A percentile compares a stretch with the other conserved stretches of the same genome.
Evolutionary conservation across 306 rosid genomes (phyloP).

Genomic region (Trifolium repens): DNA sequence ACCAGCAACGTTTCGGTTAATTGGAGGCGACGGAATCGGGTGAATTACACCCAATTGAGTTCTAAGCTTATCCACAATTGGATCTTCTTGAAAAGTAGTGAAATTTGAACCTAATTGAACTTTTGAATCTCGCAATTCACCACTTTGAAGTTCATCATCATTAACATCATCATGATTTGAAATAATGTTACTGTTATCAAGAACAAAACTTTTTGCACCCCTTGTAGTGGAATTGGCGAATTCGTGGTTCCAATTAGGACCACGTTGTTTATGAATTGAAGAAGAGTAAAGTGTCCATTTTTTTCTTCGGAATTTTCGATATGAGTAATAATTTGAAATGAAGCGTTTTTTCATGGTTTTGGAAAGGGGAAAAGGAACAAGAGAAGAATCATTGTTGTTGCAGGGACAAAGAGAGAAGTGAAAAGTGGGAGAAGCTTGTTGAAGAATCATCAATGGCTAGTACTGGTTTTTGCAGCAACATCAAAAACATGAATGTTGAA

Average conservation of each 20-base stretch:
- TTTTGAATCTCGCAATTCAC: slow-evolving; percentile 44
- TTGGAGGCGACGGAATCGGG: slow-evolving; percentile 92
- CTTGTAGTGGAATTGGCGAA: slow-evolving; percentile 46
- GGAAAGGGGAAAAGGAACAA: slow-evolving; percentile 48
- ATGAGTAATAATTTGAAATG: slow-evolving; percentile 39
- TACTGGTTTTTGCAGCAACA: too few species aligned
- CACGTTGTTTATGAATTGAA: slow-evolving; percentile 38
- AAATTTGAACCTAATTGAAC: slow-evolving; percentile 68
- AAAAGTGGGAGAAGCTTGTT: slow-evolving; percentile 50
- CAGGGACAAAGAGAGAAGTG: slow-evolving; percentile 59
- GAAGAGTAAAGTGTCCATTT: slow-evolving; percentile 49
- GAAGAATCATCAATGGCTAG: slow-evolving; percentile 61
- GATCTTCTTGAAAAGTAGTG: slow-evolving; percentile 76
- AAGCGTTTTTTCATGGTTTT: slow-evolving; percentile 46
- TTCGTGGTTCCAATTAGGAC: slow-evolving; percentile 38
- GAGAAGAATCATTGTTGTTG: slow-evolving; percentile 22
- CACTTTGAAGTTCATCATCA: slow-evolving; percentile 47
- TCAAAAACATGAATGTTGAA: slow-evolving; percentile 24
- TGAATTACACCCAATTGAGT: slow-evolving; percentile 96
- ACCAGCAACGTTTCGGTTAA: slow-evolving; percentile 76
- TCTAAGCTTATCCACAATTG: slow-evolving; percentile 86
- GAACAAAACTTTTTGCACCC: slow-evolving; percentile 58
- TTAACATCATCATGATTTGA: slow-evolving; percentile 19
- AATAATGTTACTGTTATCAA: slow-evolving; percentile 45
- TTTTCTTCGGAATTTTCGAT: slow-evolving; percentile 44